phyloP scores from a whole-genome alignment of 2,329 filamentous ascomycete genomes.

The Trichoderma semiorbis region DNA sequence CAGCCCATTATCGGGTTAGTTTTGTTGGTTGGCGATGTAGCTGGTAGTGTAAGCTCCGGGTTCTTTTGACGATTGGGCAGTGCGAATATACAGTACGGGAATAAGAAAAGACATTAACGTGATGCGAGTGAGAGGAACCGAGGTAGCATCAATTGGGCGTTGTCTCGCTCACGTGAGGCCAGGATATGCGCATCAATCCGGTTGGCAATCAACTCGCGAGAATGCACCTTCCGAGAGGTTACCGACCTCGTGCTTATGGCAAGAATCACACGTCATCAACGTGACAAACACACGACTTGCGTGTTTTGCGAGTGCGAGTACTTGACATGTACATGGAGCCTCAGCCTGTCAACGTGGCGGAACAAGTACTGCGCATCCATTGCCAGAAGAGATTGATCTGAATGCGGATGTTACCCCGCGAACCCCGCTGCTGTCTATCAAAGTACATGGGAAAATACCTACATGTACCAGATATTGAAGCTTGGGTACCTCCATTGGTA shows the following conservation, averaged over 20 bases:
- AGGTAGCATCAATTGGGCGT: background rate
- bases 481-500: no score
- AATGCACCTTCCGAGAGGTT: background rate
- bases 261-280: background rate
- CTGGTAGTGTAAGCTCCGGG: background rate
- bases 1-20: background rate
- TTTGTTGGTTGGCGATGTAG: background rate
- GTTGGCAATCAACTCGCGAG: background rate
- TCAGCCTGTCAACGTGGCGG: background rate
- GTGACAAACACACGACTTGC: background rate
- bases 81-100: background rate
- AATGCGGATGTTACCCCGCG: background rate
- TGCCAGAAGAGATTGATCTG: background rate
- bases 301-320: background rate
- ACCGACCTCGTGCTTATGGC: background rate
- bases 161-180: background rate
- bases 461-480: background rate
- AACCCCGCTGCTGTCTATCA: background rate
- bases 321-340: background rate
- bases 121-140: background rate
- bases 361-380: background rate
- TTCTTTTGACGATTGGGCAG: background rate
- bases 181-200: background rate
- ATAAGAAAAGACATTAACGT: background rate
- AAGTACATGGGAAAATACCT: background rate